Conservation (phyloP, 2,329 filamentous ascomycete species). For the Colletotrichum sp. region DNA sequence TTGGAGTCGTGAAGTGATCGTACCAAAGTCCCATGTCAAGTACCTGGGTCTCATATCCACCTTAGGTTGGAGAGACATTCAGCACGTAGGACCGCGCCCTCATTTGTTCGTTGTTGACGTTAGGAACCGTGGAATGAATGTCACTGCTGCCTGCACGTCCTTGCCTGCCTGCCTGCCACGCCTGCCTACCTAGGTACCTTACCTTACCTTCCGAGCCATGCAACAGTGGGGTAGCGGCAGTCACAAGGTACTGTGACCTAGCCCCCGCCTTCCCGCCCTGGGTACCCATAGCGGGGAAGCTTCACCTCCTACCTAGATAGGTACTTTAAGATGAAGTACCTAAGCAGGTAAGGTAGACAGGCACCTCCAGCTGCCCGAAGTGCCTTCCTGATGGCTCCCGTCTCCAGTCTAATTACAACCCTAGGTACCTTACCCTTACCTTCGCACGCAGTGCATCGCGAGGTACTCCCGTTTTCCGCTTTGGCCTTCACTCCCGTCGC, state of each 20-base stretch:
- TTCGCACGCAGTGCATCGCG: not conserved
- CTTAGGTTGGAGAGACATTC: not conserved
- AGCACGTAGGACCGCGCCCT: not conserved
- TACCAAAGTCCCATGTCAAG: not conserved
- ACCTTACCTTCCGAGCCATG: not conserved
- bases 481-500: not conserved
- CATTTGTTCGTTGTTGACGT: not conserved
- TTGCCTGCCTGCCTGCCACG: not conserved
- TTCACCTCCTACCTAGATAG: not conserved
- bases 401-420: not conserved
- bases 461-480: not conserved
- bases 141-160: not conserved
- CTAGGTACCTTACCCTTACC: not conserved
- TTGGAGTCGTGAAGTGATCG: not conserved
- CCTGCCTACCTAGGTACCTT: not conserved
- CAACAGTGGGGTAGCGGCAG: not conserved
- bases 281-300: not conserved
- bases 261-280: not conserved
- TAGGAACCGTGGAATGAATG: not conserved
- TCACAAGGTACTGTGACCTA: not conserved
- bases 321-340: not conserved
- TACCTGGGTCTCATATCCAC: not conserved
- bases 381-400: not conserved
- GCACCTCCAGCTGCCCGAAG: not conserved
- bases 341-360: not conserved